phyloP scores from a whole-genome alignment of 2,329 filamentous ascomycete species.

The Fusarium sp. region DNA sequence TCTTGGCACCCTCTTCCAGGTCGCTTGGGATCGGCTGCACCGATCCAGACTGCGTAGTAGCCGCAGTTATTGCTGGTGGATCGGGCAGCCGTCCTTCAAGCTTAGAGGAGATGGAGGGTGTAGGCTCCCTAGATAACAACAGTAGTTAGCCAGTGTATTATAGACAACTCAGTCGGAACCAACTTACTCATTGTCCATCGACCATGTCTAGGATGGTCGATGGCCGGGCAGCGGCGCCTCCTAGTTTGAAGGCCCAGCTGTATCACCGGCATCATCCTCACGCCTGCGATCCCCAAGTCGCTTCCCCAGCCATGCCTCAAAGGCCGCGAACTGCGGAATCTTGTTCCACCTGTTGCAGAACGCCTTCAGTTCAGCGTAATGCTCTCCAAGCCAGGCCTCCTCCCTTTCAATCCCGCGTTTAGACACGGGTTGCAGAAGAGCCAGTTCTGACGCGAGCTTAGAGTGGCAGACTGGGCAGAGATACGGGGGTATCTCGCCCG shows the following conservation, averaged over 20 bases:
- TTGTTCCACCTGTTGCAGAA: constrained; percentile 55
- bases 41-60: constrained; percentile 15
- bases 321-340: constrained; percentile 58
- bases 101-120: background rate
- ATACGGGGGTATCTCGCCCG: constrained; percentile 70
- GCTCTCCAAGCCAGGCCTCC: constrained; percentile 41
- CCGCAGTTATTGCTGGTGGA: constrained; percentile 23
- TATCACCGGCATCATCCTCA: background rate
- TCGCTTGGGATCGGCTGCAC: constrained; percentile 44
- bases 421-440: constrained; percentile 13
- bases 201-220: background rate
- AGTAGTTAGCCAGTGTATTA: background rate
- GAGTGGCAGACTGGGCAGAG: constrained; percentile 67
- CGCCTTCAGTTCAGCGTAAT: constrained; percentile 50
- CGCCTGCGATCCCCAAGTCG: constrained; percentile 16
- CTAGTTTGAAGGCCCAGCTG: background rate
- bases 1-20: constrained; percentile 56
- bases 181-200: background rate
- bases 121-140: background rate
- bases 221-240: background rate
- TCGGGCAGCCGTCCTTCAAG: no score
- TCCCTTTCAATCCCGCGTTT: constrained; percentile 20
- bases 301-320: constrained; percentile 53
- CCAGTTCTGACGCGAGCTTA: constrained; percentile 55
- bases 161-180: background rate